phyloP scores from a whole-genome alignment of 495 filamentous ascomycete genomes.

The Aspergillus taichungensis region DNA sequence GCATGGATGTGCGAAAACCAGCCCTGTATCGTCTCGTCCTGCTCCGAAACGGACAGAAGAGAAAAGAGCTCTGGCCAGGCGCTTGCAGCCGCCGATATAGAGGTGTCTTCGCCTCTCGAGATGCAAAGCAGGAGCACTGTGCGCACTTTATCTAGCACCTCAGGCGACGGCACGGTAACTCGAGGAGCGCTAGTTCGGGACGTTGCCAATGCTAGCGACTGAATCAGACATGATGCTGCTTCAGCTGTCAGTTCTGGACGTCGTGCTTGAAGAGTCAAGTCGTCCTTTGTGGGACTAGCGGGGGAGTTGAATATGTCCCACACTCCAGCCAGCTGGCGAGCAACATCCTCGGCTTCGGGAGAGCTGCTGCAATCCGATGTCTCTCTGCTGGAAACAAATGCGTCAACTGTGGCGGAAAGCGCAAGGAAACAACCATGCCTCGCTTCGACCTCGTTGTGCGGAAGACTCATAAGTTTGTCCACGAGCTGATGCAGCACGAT shows the following conservation, averaged over 20 bases:
- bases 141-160: conserved; percentile 28
- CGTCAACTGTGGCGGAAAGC: conserved; percentile 38
- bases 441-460: conserved; percentile 54
- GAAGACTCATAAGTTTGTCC: conserved; percentile 36
- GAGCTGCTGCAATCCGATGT: background rate
- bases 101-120: conserved; percentile 36
- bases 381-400: conserved; percentile 16
- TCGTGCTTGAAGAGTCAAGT: conserved; percentile 41
- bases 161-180: conserved; percentile 7
- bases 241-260: conserved; percentile 64
- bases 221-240: conserved; percentile 49
- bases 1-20: conserved; percentile 32
- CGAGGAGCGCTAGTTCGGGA: background rate
- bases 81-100: conserved; percentile 38
- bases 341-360: conserved; percentile 13
- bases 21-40: conserved; percentile 23
- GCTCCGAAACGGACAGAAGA: conserved; percentile 27
- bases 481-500: conserved; percentile 33
- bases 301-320: conserved; percentile 35
- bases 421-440: conserved; percentile 60
- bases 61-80: conserved; percentile 36
- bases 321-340: conserved; percentile 16
- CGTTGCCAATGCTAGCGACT: conserved; percentile 22
- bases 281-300: conserved; percentile 29
- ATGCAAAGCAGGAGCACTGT: conserved; percentile 35